Evolutionary conservation across 1,139 yeast genomes (phyloP).

Genomic region (Hemisphaericaspora subhashii): DNA sequence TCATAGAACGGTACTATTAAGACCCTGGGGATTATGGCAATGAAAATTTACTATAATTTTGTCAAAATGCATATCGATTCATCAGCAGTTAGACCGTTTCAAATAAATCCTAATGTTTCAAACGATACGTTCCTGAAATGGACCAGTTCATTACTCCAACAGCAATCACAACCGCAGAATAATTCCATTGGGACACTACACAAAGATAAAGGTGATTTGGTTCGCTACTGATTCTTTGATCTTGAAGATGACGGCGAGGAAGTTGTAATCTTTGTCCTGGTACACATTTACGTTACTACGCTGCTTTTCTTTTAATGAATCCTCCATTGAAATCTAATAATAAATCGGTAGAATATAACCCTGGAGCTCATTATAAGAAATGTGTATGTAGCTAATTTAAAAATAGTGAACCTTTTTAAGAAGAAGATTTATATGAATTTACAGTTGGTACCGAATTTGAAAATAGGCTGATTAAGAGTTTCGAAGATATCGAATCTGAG

Average conservation of each 20-base stretch:
- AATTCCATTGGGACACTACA: conserved; percentile 6
- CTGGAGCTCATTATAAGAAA: conserved; percentile 22
- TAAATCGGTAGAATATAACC: conserved; percentile 17
- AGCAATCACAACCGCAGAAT: no score
- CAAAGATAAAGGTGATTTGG: conserved; percentile 14
- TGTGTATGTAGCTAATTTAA: conserved; percentile 29
- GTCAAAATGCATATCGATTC: conserved; percentile 77
- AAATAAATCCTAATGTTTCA: conserved; percentile 28
- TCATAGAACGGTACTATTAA: conserved; percentile 72
- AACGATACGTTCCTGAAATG: conserved; percentile 41
- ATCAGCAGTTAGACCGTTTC: conserved; percentile 49
- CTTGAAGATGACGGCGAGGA: conserved; percentile 31
- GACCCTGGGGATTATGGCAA: conserved; percentile 60
- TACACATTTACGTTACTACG: conserved; percentile 69
- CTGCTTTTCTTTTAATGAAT: conserved; percentile 56
- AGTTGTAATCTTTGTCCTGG: conserved; percentile 64
- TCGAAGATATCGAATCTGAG: conserved; percentile 44
- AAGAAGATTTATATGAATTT: conserved; percentile 43
- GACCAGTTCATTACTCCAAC: conserved; percentile 14
- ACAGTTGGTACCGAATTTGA: no score
- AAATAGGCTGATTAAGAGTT: no score
- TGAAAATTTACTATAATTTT: conserved; percentile 64
- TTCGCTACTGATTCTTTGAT: conserved; percentile 26
- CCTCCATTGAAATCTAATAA: conserved; percentile 39
- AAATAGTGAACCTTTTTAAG: conserved; percentile 40